Conservation (phyloP, 257 asterid species). For the Avicennia marina region DNA sequence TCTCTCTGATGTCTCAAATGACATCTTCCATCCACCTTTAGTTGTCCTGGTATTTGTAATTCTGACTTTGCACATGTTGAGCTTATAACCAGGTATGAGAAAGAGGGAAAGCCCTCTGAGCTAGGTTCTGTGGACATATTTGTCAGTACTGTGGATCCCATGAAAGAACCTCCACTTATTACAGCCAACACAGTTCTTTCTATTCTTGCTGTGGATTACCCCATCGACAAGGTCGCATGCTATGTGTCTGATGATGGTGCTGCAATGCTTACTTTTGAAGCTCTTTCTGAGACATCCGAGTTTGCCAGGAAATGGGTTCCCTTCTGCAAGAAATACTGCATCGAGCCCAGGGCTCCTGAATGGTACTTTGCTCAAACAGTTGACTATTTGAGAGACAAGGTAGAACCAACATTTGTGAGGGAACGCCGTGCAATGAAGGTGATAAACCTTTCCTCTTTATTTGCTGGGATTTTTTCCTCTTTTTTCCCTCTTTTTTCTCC, state of each 20-base stretch:
- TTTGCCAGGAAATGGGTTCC: constrained; percentile 93
- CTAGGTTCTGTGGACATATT: constrained; percentile 51
- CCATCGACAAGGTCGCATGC: constrained; percentile 77
- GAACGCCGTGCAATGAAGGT: constrained; percentile 98
- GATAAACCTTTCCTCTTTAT: neutral
- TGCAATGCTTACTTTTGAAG: constrained; percentile 90
- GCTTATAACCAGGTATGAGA: constrained; percentile 46
- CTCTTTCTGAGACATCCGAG: constrained; percentile 84
- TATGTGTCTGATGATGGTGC: constrained; percentile 95
- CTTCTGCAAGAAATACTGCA: constrained; percentile 69
- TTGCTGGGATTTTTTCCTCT: neutral
- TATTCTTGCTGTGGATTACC: constrained; percentile 86
- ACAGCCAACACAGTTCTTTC: constrained; percentile 93
- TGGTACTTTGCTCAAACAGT: constrained; percentile 81
- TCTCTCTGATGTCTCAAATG: no score
- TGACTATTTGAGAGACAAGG: constrained; percentile 77
- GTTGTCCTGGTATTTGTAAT: neutral
- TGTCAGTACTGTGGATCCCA: constrained; percentile 87
- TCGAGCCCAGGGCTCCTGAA: constrained; percentile 94
- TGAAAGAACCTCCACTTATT: constrained; percentile 88
- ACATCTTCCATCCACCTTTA: neutral
- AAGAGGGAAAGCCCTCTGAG: constrained; percentile 62
- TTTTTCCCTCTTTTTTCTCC: neutral
- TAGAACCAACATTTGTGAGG: constrained; percentile 71
- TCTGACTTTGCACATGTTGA: constrained; percentile 7